Conservation (phyloP, 176 grass and related monocot genomes). For the Triticum timopheevii region DNA sequence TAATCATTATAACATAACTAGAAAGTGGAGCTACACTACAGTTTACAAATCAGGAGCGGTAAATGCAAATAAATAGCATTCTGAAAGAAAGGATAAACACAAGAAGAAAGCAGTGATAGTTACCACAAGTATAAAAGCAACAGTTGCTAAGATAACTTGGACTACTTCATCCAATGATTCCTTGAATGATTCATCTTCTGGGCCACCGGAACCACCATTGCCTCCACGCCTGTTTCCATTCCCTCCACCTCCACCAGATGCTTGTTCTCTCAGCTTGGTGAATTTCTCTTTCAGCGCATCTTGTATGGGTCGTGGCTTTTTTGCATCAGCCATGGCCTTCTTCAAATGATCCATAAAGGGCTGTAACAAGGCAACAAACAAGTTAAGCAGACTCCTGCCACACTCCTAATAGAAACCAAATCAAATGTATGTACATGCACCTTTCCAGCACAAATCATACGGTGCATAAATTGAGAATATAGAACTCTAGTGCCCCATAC, state of each 20-base stretch:
- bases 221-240: constrained; percentile 61
- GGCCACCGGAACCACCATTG: constrained; percentile 51
- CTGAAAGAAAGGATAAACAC: background rate
- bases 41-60: background rate
- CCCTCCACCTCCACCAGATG: constrained; percentile 59
- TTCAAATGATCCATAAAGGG: constrained; percentile 84
- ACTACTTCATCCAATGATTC: constrained; percentile 76
- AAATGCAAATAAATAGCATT: background rate
- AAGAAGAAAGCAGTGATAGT: constrained; percentile 33
- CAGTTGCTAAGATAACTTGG: constrained; percentile 82
- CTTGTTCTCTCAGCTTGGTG: constrained; percentile 51
- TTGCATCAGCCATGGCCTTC: constrained; percentile 64
- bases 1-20: background rate
- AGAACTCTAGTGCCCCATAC: background rate
- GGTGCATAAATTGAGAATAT: background rate
- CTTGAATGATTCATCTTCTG: constrained; percentile 73
- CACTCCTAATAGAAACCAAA: constrained; percentile 19
- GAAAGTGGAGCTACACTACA: background rate
- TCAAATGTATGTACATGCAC: constrained; percentile 1
- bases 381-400: constrained; percentile 9
- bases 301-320: constrained; percentile 59
- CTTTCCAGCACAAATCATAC: constrained; percentile 22
- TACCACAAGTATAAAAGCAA: constrained; percentile 87
- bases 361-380: constrained; percentile 42
- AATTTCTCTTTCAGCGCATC: constrained; percentile 71